These are phyloP conservation scores for Cercospora sp. DNA, from an alignment of 2,329 filamentous ascomycete genomes.

Conservation along the genomic window DNA sequence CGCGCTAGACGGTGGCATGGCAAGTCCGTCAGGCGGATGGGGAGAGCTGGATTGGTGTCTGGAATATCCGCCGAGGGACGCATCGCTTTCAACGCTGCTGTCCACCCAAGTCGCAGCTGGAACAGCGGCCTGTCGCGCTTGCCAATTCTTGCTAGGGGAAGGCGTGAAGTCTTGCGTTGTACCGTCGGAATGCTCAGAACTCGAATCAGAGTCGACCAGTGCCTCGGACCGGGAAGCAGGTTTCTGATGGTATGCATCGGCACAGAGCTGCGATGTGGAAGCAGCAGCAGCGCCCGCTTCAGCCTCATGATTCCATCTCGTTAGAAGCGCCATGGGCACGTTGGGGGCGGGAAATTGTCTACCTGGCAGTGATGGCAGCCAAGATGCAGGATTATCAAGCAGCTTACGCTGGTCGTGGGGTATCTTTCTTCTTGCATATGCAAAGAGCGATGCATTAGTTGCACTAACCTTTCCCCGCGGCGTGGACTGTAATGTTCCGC, in stretches of 20 bases:
- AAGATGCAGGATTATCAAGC: slow-evolving; percentile 48
- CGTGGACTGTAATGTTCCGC: no score
- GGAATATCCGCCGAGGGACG: not conserved
- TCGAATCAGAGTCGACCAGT: not conserved
- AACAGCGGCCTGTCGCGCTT: not conserved
- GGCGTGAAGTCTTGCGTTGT: slow-evolving; percentile 4
- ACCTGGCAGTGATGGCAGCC: slow-evolving; percentile 42
- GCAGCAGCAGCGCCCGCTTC: not conserved
- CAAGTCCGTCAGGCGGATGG: not conserved
- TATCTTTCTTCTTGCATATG: slow-evolving; percentile 35
- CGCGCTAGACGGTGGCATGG: slow-evolving; percentile 10
- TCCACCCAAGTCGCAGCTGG: not conserved
- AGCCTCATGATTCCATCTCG: slow-evolving; percentile 28
- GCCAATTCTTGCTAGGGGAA: slow-evolving; percentile 11
- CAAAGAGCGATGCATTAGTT: not conserved
- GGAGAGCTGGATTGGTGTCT: slow-evolving; percentile 3
- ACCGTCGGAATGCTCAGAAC: slow-evolving; percentile 3
- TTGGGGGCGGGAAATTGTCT: slow-evolving; percentile 41
- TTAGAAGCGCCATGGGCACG: slow-evolving; percentile 41
- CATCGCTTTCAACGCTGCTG: slow-evolving; percentile 7
- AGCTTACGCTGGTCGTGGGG: slow-evolving; percentile 53
- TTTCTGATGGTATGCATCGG: not conserved
- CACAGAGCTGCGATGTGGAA: not conserved
- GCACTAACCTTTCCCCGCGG: not conserved
- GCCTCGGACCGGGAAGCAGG: not conserved